Evolutionary conservation across 78 protist species (phyloP), one percentile per base, ranked within the genome.

Genomic region (Mantamonas sphyraenae): DNA sequence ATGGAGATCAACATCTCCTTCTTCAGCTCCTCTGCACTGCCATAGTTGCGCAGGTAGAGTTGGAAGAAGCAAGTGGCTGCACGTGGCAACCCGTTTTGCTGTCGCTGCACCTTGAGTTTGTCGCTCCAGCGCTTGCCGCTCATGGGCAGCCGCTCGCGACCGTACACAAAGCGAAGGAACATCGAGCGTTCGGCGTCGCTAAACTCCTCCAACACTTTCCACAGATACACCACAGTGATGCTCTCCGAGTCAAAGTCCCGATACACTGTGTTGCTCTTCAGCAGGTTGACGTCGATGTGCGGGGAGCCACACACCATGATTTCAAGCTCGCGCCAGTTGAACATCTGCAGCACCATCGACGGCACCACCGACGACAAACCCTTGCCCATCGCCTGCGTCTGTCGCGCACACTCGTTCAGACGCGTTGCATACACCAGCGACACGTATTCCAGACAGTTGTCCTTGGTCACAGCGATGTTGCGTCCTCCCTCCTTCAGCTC

Each of bases 301-400:
- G 85, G 76, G 24, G 65, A 68, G 14, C 85, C 85, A 53, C 85
- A 80, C 20, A 80, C 85, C 30, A 77, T 45, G 24, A 64, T 55
- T 57, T 80, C 81, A 31, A 80, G 30, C 24, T 80, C 85, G 56
- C 72, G 85, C 85, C 85, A 80, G 12, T 77, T 71, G 71, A 72
- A 80, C 14, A 80, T 56, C 39, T 67, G 65, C 53, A 80, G 59
- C 12, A 80, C 24, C 9, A 47, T 62, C 5, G 68, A 51, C 16
- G 85, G 85, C 30, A 80, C 47, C 16, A 80, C 72, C 5, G 61
- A 43, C 8, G 76, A 51, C 0, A 68, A 68, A 71, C 85, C 85
- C 17, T 39, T 56, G 22, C 60, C 64, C 47, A 80, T 74, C 3
- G 81, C 69, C 31, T 80, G 79, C 17, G 71, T 61, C 59, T 80